phyloP scores from a whole-genome alignment of 441 rosid species.

The Euphorbia celastroides region DNA sequence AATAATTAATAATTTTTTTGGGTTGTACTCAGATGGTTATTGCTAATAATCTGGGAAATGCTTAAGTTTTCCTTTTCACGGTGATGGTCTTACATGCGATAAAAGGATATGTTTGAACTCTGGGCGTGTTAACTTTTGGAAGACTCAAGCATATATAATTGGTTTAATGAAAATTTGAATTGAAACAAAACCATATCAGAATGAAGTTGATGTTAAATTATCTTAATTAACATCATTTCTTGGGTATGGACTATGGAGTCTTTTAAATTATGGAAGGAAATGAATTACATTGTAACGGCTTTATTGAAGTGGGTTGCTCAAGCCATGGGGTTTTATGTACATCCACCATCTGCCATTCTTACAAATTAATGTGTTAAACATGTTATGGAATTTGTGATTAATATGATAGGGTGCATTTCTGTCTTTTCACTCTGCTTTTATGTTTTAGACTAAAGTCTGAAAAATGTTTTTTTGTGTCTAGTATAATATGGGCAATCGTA shows the following conservation, averaged over 20 bases:
- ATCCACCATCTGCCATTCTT: not conserved
- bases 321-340: not conserved
- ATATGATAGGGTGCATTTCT: not conserved
- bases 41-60: not conserved
- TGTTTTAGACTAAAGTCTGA: not conserved
- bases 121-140: not conserved
- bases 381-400: not conserved
- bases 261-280: slow-evolving; percentile 2
- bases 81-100: not conserved
- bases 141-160: not conserved
- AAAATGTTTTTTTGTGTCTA: not conserved
- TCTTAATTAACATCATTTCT: not conserved
- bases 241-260: not conserved
- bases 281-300: not conserved
- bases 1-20: not conserved
- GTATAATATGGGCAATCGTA: not conserved
- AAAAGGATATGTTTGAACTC: not conserved
- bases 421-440: not conserved
- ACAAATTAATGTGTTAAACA: not conserved
- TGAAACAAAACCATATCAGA: not conserved
- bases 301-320: not conserved
- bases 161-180: not conserved
- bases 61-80: not conserved
- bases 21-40: not conserved
- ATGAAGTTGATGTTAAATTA: not conserved